Conservation (phyloP, 306 rosid genomes). For the Quercus engelmannii region DNA sequence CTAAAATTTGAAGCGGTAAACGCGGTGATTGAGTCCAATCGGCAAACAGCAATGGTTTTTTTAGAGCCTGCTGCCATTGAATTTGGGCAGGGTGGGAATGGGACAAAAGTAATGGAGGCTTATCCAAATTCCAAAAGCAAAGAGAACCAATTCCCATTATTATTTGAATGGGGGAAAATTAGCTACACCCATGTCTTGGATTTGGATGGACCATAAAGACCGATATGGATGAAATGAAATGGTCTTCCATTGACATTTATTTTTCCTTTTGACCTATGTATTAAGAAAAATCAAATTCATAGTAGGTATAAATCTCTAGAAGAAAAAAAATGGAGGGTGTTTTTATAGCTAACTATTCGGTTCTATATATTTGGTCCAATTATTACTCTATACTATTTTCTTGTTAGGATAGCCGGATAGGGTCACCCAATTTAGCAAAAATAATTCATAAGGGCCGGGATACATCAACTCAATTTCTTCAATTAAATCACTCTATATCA, state of each 20-base stretch:
- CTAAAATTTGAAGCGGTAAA: slow-evolving; percentile 17
- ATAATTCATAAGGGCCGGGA: background rate
- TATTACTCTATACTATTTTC: too few relatives aligned
- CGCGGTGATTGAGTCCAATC: slow-evolving; percentile 29
- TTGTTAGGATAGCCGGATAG: background rate
- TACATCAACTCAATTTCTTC: background rate
- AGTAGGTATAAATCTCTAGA: too few relatives aligned
- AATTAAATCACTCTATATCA: background rate
- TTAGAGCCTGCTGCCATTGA: background rate
- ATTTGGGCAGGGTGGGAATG: slow-evolving; percentile 4
- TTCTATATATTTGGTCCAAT: too few relatives aligned
- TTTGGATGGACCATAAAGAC: too few relatives aligned
- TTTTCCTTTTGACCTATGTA: too few relatives aligned
- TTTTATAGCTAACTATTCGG: too few relatives aligned
- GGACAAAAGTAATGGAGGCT: background rate
- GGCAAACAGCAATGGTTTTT: too few relatives aligned
- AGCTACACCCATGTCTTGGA: too few relatives aligned
- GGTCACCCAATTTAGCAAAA: background rate
- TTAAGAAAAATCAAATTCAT: too few relatives aligned
- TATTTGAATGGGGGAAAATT: background rate
- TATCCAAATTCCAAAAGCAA: background rate
- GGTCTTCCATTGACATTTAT: too few relatives aligned
- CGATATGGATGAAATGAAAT: too few relatives aligned
- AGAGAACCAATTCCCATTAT: background rate
- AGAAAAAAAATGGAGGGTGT: too few relatives aligned